phyloP scores from a whole-genome alignment of 805 yeast genomes.

The Saturnispora dispora region DNA sequence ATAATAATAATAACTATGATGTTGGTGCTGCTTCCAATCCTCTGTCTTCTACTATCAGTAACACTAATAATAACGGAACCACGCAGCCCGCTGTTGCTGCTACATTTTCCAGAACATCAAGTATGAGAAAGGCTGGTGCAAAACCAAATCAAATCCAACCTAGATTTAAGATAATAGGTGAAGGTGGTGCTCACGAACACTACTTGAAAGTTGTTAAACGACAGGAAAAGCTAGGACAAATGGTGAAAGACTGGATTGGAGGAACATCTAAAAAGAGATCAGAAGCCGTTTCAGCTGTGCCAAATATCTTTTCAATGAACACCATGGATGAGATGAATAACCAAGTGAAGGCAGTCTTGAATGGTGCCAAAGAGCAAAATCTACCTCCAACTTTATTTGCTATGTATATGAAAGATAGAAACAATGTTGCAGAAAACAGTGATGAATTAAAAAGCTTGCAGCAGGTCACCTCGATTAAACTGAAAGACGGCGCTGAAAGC shows the following conservation, averaged over 20 bases:
- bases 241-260: constrained; percentile 70
- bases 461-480: background rate
- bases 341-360: constrained; percentile 19
- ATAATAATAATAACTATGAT: background rate
- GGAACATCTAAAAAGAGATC: constrained; percentile 51
- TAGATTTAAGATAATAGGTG: constrained; percentile 2
- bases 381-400: constrained; percentile 66
- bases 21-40: background rate
- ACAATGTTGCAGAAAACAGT: constrained; percentile 7
- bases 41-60: background rate
- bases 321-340: constrained; percentile 23
- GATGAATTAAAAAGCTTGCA: background rate
- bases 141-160: background rate
- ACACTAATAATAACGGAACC: background rate
- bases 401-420: constrained; percentile 41
- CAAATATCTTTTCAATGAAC: constrained; percentile 42
- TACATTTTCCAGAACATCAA: constrained; percentile 1
- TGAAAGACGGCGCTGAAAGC: background rate
- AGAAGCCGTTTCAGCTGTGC: constrained; percentile 67
- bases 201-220: constrained; percentile 65
- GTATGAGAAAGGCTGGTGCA: background rate
- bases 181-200: constrained; percentile 73
- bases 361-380: constrained; percentile 4
- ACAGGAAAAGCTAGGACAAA: constrained; percentile 65
- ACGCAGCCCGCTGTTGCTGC: background rate